Base-by-base conservation (phyloP, 805 yeast genomes). In the Yarrowia keelungensis region DNA sequence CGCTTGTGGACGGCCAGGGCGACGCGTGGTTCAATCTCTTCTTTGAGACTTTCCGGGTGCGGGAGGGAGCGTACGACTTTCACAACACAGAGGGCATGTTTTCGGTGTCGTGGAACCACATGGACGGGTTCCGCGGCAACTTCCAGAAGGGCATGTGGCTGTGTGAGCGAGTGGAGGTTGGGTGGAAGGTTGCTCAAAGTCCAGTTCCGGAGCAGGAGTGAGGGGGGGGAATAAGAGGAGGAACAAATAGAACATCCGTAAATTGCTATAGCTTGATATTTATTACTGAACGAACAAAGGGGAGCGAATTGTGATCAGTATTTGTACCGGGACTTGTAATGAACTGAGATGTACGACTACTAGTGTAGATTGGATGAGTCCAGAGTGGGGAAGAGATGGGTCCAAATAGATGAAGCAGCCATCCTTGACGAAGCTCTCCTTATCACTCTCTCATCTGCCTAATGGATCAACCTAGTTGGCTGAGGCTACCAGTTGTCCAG, bases 41-140 rank as follows among this genome's bases (percentile, higher is more conserved):
- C 69, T 81, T 83, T 75, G 87, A 84, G 71, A 74, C 79, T 10
- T 58, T 75, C 46, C 69, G 71, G 14, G 71, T 74, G 54, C 69
- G 72, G 41, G 68, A 69, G 38, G 56, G 56, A 0, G 56, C 47
- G 11, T 62, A 62, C 39, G 47, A 62, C 39, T 47, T 49, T 16
- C 56, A 62, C 36, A 47, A 46, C 39, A 38, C 32, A 19, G 50
- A 67, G 26, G 76, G 75, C 16, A 71, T 70, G 22, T 74, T 74
- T 47, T 49, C 68, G 12, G 70, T 71, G 32, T 51, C 70, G 47
- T 86, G 88, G 88, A 79, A 80, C 2, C 82, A 84, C 0, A 79
- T 89, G 72, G 96, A 90, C 76, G 96, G 97, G 0, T 82, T 81
- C 69, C 82, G 83, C 71, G 96, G 95, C 1, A 82, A 87, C 1